These are phyloP conservation scores for Trichoderma simmonsii DNA, from an alignment of 2,329 filamentous ascomycete species.

Conservation along the genomic window DNA sequence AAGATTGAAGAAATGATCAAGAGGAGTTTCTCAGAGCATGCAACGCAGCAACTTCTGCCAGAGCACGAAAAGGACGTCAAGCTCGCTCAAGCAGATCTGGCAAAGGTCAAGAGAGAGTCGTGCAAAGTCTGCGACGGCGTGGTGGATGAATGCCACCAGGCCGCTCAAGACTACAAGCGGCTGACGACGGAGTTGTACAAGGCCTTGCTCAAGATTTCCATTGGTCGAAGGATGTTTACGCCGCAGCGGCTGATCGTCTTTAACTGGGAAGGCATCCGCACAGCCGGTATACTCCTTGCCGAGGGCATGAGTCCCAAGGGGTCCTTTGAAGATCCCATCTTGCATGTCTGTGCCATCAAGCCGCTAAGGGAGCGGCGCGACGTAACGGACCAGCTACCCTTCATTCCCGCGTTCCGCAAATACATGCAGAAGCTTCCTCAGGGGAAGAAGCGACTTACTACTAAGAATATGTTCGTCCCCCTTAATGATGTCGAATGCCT, in stretches of 20 bases:
- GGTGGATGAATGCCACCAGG: constrained; percentile 76
- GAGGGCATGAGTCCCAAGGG: constrained; percentile 67
- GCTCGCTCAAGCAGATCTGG: constrained; percentile 84
- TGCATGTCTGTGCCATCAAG: constrained; percentile 77
- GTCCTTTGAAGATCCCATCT: constrained; percentile 56
- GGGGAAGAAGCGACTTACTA: constrained; percentile 62
- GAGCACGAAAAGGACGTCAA: constrained; percentile 96
- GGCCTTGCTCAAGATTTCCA: constrained; percentile 71
- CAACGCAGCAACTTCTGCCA: constrained; percentile 87
- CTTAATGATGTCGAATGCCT: constrained; percentile 81
- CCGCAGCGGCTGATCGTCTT: constrained; percentile 78
- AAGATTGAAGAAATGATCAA: constrained; percentile 99
- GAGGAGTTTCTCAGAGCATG: constrained; percentile 97
- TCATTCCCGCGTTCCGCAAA: constrained; percentile 66
- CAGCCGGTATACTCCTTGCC: constrained; percentile 73
- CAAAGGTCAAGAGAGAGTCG: constrained; percentile 80
- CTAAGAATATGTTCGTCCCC: constrained; percentile 66
- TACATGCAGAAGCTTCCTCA: constrained; percentile 67
- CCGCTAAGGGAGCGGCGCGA: constrained; percentile 66
- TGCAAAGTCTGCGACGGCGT: constrained; percentile 79
- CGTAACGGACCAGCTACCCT: constrained; percentile 83
- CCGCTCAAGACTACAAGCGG: constrained; percentile 74
- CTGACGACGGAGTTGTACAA: constrained; percentile 80
- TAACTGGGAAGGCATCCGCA: constrained; percentile 78
- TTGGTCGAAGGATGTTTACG: constrained; percentile 76